Conservation (phyloP, 2,329 filamentous ascomycete genomes). For the Geosmithia putterillii region DNA sequence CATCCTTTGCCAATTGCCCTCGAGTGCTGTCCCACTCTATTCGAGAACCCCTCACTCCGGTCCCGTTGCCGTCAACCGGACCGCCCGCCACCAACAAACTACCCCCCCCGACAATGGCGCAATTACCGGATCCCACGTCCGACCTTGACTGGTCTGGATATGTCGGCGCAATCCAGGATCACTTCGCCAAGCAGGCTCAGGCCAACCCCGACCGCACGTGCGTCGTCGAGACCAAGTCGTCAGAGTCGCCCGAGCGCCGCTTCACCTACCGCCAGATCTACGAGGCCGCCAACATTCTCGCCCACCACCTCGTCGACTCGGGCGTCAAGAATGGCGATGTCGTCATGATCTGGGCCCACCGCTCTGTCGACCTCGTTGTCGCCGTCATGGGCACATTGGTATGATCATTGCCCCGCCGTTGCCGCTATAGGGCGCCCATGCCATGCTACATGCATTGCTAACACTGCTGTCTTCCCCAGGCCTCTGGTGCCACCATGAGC, state of each 20-base stretch:
- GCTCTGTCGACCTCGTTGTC: conserved; percentile 53
- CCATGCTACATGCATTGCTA: not conserved
- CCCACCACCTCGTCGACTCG: conserved; percentile 63
- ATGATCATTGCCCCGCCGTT: not conserved
- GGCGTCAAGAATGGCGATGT: conserved; percentile 73
- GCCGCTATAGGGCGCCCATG: not conserved
- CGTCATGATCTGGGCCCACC: conserved; percentile 84
- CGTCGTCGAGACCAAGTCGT: conserved; percentile 34
- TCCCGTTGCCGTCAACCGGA: not conserved
- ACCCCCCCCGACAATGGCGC: conserved; percentile 5
- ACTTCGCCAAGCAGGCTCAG: conserved; percentile 54
- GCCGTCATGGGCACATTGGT: conserved; percentile 65
- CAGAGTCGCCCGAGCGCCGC: conserved; percentile 34
- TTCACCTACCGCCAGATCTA: conserved; percentile 84
- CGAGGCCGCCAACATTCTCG: conserved; percentile 69
- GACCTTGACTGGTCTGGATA: conserved; percentile 59
- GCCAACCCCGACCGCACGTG: conserved; percentile 49
- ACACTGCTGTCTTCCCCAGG: conserved; percentile 9
- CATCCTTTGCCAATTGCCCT: too few species aligned
- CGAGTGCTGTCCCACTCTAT: not conserved
- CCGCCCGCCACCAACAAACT: too few species aligned
- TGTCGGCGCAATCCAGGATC: conserved; percentile 54
- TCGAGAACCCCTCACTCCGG: not conserved
- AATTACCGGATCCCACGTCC: conserved; percentile 50
- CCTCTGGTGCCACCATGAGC: conserved; percentile 48